Evolutionary conservation across 805 yeast genomes (phyloP).

Genomic region (Saccharomycopsis capsularis): DNA sequence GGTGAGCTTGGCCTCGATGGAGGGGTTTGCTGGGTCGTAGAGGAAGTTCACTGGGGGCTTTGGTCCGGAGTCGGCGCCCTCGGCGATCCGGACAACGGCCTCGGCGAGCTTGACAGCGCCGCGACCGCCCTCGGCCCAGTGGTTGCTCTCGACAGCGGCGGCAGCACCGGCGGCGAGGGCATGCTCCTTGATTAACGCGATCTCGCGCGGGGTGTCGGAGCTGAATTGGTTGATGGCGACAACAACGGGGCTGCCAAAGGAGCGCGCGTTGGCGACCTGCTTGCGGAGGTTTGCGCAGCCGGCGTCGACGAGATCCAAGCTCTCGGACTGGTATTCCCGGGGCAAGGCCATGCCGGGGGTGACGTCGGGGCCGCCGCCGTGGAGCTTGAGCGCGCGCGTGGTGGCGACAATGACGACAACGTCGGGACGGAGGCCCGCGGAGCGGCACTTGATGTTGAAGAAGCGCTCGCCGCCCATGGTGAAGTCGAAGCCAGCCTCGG

Average conservation of each 20-base stretch:
- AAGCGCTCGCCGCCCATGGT: conserved; percentile 99
- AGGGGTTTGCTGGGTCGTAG: conserved; percentile 55
- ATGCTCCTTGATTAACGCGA: conserved; percentile 69
- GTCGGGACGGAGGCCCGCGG: conserved; percentile 83
- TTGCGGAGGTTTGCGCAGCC: conserved; percentile 88
- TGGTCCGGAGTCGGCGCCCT: conserved; percentile 35
- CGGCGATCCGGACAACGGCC: conserved; percentile 71
- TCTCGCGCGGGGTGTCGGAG: conserved; percentile 75
- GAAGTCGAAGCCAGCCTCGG: conserved; percentile 98
- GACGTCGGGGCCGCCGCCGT: conserved; percentile 96
- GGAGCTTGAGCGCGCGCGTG: conserved; percentile 91
- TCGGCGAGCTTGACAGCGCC: conserved; percentile 84
- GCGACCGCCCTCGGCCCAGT: conserved; percentile 93
- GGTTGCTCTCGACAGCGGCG: conserved; percentile 85
- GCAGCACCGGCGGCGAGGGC: conserved; percentile 88
- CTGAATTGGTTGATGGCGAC: conserved; percentile 89
- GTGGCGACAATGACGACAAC: conserved; percentile 93
- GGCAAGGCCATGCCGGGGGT: conserved; percentile 90
- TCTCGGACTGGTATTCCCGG: conserved; percentile 70
- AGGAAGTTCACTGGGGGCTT: conserved; percentile 46
- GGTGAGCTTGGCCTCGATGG: conserved; percentile 74
- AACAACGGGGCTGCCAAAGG: conserved; percentile 85
- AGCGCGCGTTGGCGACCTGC: conserved; percentile 79
- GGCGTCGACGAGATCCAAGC: conserved; percentile 63
- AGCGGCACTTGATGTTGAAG: conserved; percentile 90